phyloP scores from a whole-genome alignment of 2,329 filamentous ascomycete genomes.

The Aspergillus fumigatus region DNA sequence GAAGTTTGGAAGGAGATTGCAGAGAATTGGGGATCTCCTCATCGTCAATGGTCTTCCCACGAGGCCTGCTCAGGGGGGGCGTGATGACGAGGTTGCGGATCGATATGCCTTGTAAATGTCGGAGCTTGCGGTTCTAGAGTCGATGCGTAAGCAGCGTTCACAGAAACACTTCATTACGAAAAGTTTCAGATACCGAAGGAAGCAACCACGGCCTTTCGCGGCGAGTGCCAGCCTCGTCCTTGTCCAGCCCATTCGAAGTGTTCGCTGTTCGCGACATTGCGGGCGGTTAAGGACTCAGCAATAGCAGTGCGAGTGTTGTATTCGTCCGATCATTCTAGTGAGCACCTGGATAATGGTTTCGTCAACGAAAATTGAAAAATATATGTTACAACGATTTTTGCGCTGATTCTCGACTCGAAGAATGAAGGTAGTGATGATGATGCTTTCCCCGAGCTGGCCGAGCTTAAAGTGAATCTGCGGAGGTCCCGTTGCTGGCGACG shows the following conservation, averaged over 20 bases:
- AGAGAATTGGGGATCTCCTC: conserved; percentile 64
- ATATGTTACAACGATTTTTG: not conserved
- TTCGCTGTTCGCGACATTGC: conserved; percentile 19
- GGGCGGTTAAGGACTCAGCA: conserved; percentile 10
- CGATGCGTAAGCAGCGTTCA: not conserved
- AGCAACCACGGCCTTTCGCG: conserved; percentile 49
- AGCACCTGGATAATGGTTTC: not conserved
- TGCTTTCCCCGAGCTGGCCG: not conserved
- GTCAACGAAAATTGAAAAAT: not conserved
- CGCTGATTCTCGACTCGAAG: not conserved
- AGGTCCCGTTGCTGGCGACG: conserved; percentile 5
- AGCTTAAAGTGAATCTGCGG: conserved; percentile 3
- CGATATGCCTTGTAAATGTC: conserved; percentile 82
- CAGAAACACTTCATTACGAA: not conserved
- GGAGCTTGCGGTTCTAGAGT: conserved; percentile 72
- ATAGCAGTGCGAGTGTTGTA: conserved; percentile 2
- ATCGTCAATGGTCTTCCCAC: conserved; percentile 66
- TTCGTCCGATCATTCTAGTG: conserved; percentile 16
- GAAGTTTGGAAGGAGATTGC: conserved; percentile 63
- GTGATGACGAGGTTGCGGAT: conserved; percentile 77
- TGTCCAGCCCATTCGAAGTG: conserved; percentile 12
- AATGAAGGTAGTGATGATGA: not conserved
- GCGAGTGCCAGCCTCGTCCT: conserved; percentile 29
- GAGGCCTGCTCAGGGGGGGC: conserved; percentile 46
- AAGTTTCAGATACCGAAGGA: conserved; percentile 40